Evolutionary conservation across 2,329 filamentous ascomycete species (phyloP), one percentile per base, ranked within the genome.

Genomic region (Zymoseptoria tritici): DNA sequence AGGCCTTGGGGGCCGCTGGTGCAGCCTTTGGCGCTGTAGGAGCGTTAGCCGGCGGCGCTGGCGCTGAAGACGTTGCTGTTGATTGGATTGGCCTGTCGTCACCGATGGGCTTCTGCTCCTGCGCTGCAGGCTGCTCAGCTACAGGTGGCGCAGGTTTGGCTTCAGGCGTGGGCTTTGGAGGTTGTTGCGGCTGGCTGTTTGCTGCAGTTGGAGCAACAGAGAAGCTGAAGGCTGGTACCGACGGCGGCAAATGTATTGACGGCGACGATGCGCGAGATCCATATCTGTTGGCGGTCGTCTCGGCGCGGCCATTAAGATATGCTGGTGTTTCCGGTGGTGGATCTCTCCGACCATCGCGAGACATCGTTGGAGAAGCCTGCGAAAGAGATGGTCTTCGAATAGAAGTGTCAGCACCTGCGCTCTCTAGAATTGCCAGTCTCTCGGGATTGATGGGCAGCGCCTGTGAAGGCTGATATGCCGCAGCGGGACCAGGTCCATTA

Each of bases 221-320:
- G 31, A 73, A 63, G 49, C 68, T 72, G 70, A 83, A 84, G n/a
- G 81, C 80, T 24, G 81, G 81, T 13, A 84, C 80, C 13, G 36
- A 46, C 56, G 78, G 75, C 16, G 79, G 79, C 24, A 80, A 80
- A 62, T 81, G 79, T 26, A 80, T 80, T 46, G 81, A 80, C 9
- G 81, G 81, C 19, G 80, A 81, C 55, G 74, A 73, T n/a, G 75
- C 72, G 57, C 78, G 76, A 54, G 76, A 75, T 49, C 73, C 75
- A 67, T 79, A 79, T 49, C 77, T 73, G 62, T 79, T 77, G 61
- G 73, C 71, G 1, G 76, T 77, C 7, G 76, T 73, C 60, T 80
- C 78, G 49, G 74, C 75, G 49, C 79, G 76, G 55, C 76, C 75
- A 19, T 76, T 76, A 22, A 78, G 66, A 54, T 77, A 75, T 58